These are phyloP conservation scores for Lentinula edodes DNA, from an alignment of 768 basidiomycete genomes.

Conservation along the genomic window DNA sequence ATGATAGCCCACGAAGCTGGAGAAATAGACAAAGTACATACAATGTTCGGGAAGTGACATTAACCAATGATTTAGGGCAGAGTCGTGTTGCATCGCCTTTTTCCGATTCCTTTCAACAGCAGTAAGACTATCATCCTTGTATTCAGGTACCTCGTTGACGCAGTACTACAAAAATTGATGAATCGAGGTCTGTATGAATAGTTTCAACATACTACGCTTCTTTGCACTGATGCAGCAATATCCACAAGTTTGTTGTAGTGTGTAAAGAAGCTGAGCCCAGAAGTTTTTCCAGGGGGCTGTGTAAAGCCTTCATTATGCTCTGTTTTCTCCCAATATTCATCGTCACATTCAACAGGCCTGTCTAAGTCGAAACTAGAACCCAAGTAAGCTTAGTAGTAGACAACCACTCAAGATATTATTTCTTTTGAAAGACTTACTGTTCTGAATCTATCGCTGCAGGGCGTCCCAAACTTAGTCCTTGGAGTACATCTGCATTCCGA, in stretches of 20 bases:
- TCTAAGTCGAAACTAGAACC: slow-evolving; percentile 32
- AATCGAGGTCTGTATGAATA: neutral
- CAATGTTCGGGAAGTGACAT: neutral
- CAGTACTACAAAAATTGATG: neutral
- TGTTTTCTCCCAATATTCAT: slow-evolving; percentile 26
- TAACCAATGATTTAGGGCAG: neutral
- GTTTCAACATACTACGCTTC: neutral
- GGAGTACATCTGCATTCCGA: neutral
- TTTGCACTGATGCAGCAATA: slow-evolving; percentile 1
- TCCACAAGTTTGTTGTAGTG: neutral
- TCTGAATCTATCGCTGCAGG: slow-evolving; percentile 38
- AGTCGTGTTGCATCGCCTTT: neutral
- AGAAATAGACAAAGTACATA: neutral
- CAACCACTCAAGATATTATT: neutral
- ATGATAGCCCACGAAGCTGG: neutral
- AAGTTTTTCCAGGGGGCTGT: slow-evolving; percentile 8
- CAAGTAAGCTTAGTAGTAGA: neutral
- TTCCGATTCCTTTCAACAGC: neutral
- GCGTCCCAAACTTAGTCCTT: slow-evolving; percentile 34
- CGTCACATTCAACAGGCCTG: slow-evolving; percentile 48
- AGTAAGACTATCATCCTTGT: neutral
- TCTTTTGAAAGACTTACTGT: slow-evolving; percentile 21
- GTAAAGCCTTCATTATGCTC: neutral
- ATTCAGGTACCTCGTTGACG: neutral
- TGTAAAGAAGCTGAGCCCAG: neutral